phyloP scores from a whole-genome alignment of 2,329 filamentous ascomycete species.

The Fusarium sambucinum region DNA sequence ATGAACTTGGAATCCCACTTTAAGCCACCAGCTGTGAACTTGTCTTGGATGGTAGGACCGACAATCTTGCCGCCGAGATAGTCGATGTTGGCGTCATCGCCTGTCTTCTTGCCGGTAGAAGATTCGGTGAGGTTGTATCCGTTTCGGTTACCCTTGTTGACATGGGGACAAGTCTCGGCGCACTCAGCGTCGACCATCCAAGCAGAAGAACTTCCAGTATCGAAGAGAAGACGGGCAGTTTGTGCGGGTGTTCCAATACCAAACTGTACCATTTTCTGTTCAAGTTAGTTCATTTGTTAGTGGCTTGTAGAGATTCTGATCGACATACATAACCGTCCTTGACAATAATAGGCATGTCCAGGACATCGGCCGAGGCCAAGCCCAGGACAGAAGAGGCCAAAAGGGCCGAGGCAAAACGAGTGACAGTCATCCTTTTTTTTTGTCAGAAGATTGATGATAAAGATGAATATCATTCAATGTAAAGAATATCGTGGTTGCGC shows the following conservation, averaged over 20 bases:
- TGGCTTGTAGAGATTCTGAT: fast-evolving
- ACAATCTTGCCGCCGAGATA: conserved; percentile 50
- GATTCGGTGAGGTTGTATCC: conserved; percentile 49
- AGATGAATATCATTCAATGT: too few relatives aligned
- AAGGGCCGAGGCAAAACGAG: conserved; percentile 15
- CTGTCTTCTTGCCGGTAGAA: conserved; percentile 42
- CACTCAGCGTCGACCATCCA: conserved; percentile 51
- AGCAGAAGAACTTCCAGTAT: conserved; percentile 53
- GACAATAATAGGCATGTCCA: conserved; percentile 22
- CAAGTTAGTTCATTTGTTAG: not conserved
- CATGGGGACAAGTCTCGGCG: conserved; percentile 46
- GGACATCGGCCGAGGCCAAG: conserved; percentile 19
- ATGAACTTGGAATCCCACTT: conserved; percentile 51
- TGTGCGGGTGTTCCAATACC: conserved; percentile 48
- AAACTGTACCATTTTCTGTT: conserved; percentile 22
- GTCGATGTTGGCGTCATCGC: conserved; percentile 40
- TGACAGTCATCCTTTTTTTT: not conserved
- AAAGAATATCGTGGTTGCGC: not conserved
- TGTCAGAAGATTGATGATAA: not conserved
- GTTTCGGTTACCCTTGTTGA: conserved; percentile 42
- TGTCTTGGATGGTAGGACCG: conserved; percentile 48
- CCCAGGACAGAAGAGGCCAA: conserved; percentile 10
- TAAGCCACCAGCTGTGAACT: conserved; percentile 34
- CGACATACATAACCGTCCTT: conserved; percentile 27
- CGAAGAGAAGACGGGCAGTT: conserved; percentile 49